These are phyloP conservation scores for Cercospora janseana DNA, from an alignment of 2,329 filamentous ascomycete genomes.

Conservation along the genomic window DNA sequence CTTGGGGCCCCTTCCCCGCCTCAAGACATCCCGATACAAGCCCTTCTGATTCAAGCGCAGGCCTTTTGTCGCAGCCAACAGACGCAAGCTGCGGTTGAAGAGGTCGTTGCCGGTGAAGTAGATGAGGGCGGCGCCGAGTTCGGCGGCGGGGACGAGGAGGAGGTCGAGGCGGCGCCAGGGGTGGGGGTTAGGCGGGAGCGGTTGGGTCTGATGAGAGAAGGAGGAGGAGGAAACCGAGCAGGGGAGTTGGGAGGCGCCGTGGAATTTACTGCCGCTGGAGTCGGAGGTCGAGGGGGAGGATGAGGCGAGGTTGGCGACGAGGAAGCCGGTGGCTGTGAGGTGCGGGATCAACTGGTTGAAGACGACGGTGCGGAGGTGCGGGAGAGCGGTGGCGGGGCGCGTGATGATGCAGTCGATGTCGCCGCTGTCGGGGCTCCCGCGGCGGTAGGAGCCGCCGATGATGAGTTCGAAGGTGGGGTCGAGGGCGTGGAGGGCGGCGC, in stretches of 20 bases:
- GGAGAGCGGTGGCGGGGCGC: constrained; percentile 57
- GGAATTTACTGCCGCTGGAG: constrained; percentile 73
- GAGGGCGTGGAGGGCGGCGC: constrained; percentile 55
- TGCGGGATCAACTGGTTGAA: constrained; percentile 61
- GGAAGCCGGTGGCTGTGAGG: constrained; percentile 62
- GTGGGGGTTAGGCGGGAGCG: too few species aligned
- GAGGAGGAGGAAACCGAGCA: too few species aligned
- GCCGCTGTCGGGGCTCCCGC: constrained; percentile 69
- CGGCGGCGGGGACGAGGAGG: constrained; percentile 72
- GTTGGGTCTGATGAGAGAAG: too few species aligned
- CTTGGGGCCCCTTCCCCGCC: constrained; percentile 54
- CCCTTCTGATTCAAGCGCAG: constrained; percentile 85
- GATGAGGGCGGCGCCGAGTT: constrained; percentile 81
- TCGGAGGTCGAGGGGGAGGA: constrained; percentile 51
- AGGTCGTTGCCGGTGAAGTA: constrained; percentile 96
- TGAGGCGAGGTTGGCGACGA: constrained; percentile 65
- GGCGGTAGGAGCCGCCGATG: constrained; percentile 79
- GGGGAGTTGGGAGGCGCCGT: constrained; percentile 76
- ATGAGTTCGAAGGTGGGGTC: constrained; percentile 67
- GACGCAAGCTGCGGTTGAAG: constrained; percentile 82
- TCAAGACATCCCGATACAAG: constrained; percentile 68
- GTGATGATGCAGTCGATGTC: constrained; percentile 88
- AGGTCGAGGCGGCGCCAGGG: constrained; percentile 83
- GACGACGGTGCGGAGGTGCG: constrained; percentile 60
- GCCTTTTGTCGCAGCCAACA: constrained; percentile 74